Evolutionary conservation across 2,329 filamentous ascomycete species (phyloP), one percentile per base, ranked within the genome.

Genomic region (Aspergillus piperis): DNA sequence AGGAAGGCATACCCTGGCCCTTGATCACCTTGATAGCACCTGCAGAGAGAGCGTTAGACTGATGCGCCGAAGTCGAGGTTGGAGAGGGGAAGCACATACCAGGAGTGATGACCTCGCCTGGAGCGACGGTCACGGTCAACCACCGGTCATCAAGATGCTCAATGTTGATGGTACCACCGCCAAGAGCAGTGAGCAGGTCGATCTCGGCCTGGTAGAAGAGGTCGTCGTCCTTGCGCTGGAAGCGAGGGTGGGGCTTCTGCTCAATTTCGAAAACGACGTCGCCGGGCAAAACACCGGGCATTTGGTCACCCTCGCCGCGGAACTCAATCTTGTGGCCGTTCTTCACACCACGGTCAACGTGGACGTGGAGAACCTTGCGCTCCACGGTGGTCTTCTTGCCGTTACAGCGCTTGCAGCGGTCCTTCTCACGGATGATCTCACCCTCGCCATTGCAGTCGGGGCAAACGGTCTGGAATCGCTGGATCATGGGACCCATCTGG

Each of bases 401-500:
- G 71, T 85, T 87, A 82, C 95, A 99, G 75, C 87, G 85, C 88
- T 97, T 98, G 90, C 95, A 99, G 73, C 92, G 90, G 78, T 99
- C 95, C 84, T 96, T 96, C 68, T 98, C 94, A 75, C 91, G 92
- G 78, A 99, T 94, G 67, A 90, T 92, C 83, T 99, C 95, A 62
- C 95, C 94, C 79, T 99, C 95, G 65, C 96, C 96, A 70, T 95
- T 94, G 78, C 95, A 99, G 81, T 99, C 96, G 27, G 93, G 91
- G 86, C 95, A 99, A 71, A 97, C 93, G 30, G 94, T 98, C 84
- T 99, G 95, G 88, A 99, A 99, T 60, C 95, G 91, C 82, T 99
- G 96, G 70, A 99, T 98, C 95, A 99, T 99, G 62, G 95, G 95
- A 54, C 95, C 95, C 93, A 99, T 98, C 81, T 99, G 95, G 76